These are phyloP conservation scores for Chalara sp. DNA, from an alignment of 2,329 filamentous ascomycete species.

Conservation along the genomic window DNA sequence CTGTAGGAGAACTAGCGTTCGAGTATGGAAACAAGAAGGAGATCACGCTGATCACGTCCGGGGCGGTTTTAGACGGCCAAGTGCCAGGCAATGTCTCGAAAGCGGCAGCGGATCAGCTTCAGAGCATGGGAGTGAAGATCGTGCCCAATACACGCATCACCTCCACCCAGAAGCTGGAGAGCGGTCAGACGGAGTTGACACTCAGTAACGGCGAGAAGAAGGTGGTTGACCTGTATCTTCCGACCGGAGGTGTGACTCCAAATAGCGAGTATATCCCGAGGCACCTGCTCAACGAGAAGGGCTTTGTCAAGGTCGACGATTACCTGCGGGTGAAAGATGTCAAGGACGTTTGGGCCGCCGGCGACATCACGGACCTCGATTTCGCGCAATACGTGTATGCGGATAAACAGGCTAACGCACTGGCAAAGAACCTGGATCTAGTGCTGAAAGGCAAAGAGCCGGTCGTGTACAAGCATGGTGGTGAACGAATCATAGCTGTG, in stretches of 20 bases:
- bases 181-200: constrained; percentile 42
- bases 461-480: constrained; percentile 15
- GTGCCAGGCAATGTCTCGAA: neutral
- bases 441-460: constrained; percentile 16
- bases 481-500: constrained; percentile 3
- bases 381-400: constrained; percentile 16
- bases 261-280: constrained; percentile 47
- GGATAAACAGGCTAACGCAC: constrained; percentile 12
- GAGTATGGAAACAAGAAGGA: constrained; percentile 21
- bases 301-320: constrained; percentile 44
- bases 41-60: constrained; percentile 20
- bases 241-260: constrained; percentile 46
- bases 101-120: constrained; percentile 39
- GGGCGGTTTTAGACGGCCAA: constrained; percentile 10
- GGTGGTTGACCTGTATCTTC: constrained; percentile 48
- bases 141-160: constrained; percentile 35
- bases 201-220: constrained; percentile 41
- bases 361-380: constrained; percentile 19
- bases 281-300: constrained; percentile 35
- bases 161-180: constrained; percentile 25
- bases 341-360: constrained; percentile 24
- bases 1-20: constrained; percentile 19
- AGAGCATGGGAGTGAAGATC: constrained; percentile 45
- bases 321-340: constrained; percentile 39
- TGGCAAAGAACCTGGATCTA: constrained; percentile 22